Evolutionary conservation across 192 early-diverging fungal genomes (phyloP), one percentile per base, ranked within the genome.

Genomic region (Hyaloraphidium curvatum): DNA sequence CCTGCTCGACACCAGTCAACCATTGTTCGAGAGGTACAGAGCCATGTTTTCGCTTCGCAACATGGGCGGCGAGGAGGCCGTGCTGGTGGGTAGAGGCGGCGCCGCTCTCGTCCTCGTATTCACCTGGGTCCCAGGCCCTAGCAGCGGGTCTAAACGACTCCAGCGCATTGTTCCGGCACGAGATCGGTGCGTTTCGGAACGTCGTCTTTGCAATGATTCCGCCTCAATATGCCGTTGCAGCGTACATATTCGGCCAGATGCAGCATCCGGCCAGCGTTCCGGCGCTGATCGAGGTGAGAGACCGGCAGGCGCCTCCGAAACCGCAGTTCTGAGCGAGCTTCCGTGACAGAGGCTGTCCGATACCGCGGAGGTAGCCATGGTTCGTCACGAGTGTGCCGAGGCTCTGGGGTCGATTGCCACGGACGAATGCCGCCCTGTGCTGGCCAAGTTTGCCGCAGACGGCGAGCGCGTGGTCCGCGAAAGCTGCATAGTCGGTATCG

Each of bases 171-270:
- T 97, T 97, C 68, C 68, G 89, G 52, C 92, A 97, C 55, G 92
- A 97, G 63, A 86, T 75, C 58, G 70, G 53, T 59, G 60, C 19
- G 40, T 57, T n/a, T 55, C 11, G 17, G 9, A 14, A 1, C n/a
- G n/a, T n/a, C n/a, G n/a, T n/a, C n/a, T n/a, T n/a, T 29, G 29
- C n/a, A 1, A 58, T 50, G 16, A 14, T 40, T 17, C 40, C 43
- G 0, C 4, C 59, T 33, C 9, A 11, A 22, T 57, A 57, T 31
- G n/a, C n/a, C n/a, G n/a, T 30, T n/a, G 30, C 50, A 48, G 87
- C 88, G 25, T 97, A 87, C 64, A 83, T 97, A 13, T 97, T 97
- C 74, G 93, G 93, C 51, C 89, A 97, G 65, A 78, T 97, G 77
- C 90, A 91, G 71, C 87, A 89, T 57, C 80, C 81, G 26, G 89